Percentiles rank a stretch among this genome's conserved stretches.
phyloP scores from a whole-genome alignment of 306 rosid species.

The Cotoneaster glaucophyllus region DNA sequence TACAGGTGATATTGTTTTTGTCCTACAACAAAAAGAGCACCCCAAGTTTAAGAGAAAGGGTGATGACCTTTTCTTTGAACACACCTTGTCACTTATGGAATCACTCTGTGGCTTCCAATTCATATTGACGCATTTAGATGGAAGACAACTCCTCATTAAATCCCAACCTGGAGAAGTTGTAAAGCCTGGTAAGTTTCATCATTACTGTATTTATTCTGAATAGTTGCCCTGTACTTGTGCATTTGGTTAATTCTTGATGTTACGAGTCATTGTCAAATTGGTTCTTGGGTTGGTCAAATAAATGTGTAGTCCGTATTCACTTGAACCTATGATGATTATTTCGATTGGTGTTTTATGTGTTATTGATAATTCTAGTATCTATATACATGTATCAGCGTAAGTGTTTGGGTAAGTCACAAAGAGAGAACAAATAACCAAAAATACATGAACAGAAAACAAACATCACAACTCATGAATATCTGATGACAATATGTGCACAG shows the following conservation, averaged over 20 bases:
- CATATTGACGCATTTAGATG: conserved; percentile 70
- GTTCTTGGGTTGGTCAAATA: background rate
- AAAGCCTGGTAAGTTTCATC: conserved; percentile 60
- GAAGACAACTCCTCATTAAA: conserved; percentile 86
- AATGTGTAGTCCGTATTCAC: background rate
- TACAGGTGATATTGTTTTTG: conserved; percentile 92
- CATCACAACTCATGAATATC: no score
- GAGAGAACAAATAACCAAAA: background rate
- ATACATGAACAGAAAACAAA: background rate
- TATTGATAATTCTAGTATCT: no score
- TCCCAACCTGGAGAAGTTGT: conserved; percentile 87
- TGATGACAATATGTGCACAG: background rate
- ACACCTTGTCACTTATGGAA: conserved; percentile 70
- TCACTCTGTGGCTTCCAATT: conserved; percentile 93
- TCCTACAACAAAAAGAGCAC: conserved; percentile 90
- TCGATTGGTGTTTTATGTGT: background rate
- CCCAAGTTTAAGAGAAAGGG: conserved; percentile 79
- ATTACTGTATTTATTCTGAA: background rate
- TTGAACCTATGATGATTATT: background rate
- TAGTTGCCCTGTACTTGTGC: background rate
- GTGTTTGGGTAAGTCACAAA: background rate
- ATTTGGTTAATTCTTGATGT: background rate
- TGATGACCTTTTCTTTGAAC: conserved; percentile 77
- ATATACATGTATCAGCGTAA: background rate
- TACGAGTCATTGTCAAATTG: background rate